Base-by-base conservation (phyloP, 768 basidiomycete genomes). In the Boletus speciosus region DNA sequence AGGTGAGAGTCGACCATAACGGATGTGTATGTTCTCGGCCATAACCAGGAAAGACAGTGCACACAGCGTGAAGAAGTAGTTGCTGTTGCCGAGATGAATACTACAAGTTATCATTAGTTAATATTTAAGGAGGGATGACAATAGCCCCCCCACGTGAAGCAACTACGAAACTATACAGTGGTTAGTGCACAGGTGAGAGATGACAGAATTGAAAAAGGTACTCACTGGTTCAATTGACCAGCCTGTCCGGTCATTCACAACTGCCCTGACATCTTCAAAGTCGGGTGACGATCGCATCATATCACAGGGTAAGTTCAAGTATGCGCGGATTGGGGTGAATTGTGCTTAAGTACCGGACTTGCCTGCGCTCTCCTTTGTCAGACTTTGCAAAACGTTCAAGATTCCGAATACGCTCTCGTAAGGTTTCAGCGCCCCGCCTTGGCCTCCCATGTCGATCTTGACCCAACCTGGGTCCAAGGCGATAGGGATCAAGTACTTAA, bases 401-500 rank as follows among this genome's bases (percentile, higher is more conserved):
- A 71, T 56, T 25, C 56, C 54, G 1, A 62, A 51, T 2, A 71
- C 70, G 50, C 67, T 69, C 49, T 67, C 67, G 19, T 64, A 56
- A 16, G 66, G 65, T 55, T 72, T 66, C 14, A 72, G 51, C 32
- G 19, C 19, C 19, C 19, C 19, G 19, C 19, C 19, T 19, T 19
- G 19, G 19, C 19, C 19, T 19, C 19, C 19, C 19, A 19, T 19
- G 19, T 19, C 19, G 1, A 19, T 19, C 19, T 19, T 19, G 19
- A 19, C 19, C 19, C 19, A 19, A 19, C 19, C 19, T 19, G 19
- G 19, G 19, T 19, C 19, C 19, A 19, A 19, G 19, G 19, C 19
- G 19, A 19, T 19, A 19, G 19, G 19, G 19, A 19, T 19, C 19
- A 19, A 19, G 19, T 19, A 19, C 19, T 19, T 19, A 19, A 19